Conservation (phyloP, 352 stramenopile species). For the Phytophthora pseudosyringae region DNA sequence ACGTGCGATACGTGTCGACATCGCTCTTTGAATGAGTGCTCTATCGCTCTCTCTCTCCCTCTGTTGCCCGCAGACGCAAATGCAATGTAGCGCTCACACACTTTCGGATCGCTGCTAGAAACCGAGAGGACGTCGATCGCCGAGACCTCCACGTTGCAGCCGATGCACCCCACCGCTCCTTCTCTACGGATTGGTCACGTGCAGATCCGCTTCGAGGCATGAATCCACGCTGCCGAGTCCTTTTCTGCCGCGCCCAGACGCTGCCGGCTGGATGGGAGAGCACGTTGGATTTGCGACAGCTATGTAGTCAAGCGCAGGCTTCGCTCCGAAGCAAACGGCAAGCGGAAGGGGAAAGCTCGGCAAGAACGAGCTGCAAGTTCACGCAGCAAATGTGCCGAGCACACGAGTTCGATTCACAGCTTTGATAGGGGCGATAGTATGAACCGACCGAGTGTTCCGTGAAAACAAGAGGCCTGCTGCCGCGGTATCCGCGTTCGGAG, state of each 20-base stretch:
- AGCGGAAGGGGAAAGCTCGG: not conserved
- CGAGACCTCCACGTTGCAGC: constrained; percentile 5
- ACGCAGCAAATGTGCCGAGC: not conserved
- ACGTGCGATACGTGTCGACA: not conserved
- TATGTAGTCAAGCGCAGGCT: constrained; percentile 13
- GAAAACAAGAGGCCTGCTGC: not conserved
- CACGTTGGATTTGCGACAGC: constrained; percentile 27
- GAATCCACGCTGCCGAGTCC: constrained; percentile 11
- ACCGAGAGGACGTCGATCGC: constrained; percentile 1
- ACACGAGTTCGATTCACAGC: not conserved
- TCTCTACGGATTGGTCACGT: constrained; percentile 19
- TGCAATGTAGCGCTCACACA: not conserved
- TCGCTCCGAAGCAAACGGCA: constrained; percentile 1
- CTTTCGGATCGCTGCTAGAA: constrained; percentile 7
- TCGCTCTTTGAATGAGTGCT: constrained; percentile 4
- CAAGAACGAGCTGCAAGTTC: not conserved
- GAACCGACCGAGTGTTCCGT: not conserved
- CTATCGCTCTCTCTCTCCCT: not conserved
- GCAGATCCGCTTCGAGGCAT: not conserved
- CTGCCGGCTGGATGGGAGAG: constrained; percentile 21
- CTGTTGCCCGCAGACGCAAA: constrained; percentile 6
- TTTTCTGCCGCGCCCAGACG: constrained; percentile 22
- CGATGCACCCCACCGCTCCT: constrained; percentile 16
- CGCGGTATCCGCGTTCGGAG: not conserved
- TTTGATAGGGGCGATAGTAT: constrained; percentile 11